phyloP scores from a whole-genome alignment of 2,329 filamentous ascomycete species.

The Nemania diffusa region DNA sequence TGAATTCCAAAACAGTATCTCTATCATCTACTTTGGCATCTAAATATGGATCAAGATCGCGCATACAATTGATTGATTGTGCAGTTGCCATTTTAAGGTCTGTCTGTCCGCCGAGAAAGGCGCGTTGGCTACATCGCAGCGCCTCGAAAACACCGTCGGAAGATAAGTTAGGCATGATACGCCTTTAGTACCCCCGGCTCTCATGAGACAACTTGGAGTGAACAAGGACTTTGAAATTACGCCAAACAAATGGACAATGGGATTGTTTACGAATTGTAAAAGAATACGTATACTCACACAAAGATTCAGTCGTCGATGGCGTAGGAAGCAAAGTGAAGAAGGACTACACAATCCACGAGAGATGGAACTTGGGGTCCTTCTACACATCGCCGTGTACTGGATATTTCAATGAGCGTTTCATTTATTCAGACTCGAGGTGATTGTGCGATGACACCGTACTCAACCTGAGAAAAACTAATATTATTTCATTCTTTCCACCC shows the following conservation, averaged over 20 bases:
- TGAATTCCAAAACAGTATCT: conserved; percentile 28
- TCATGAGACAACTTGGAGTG: not conserved
- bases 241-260: conserved; percentile 1
- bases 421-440: not conserved
- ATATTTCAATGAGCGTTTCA: not conserved
- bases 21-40: conserved; percentile 31
- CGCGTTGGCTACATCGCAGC: not conserved
- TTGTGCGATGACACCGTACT: not conserved
- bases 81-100: not conserved
- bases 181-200: not conserved
- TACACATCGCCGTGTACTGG: not conserved
- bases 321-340: not conserved
- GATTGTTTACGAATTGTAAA: not conserved
- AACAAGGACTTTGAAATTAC: not conserved
- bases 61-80: conserved; percentile 40
- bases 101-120: not conserved
- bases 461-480: not conserved
- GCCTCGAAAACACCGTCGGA: not conserved
- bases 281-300: not conserved
- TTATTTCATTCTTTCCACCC: conserved; percentile 51
- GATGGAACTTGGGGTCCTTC: not conserved
- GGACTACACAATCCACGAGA: not conserved
- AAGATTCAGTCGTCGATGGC: not conserved
- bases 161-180: not conserved
- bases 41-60: conserved; percentile 40